Evolutionary conservation across 2,329 filamentous ascomycete species (phyloP).

Genomic region (Ophiostoma perfectum): DNA sequence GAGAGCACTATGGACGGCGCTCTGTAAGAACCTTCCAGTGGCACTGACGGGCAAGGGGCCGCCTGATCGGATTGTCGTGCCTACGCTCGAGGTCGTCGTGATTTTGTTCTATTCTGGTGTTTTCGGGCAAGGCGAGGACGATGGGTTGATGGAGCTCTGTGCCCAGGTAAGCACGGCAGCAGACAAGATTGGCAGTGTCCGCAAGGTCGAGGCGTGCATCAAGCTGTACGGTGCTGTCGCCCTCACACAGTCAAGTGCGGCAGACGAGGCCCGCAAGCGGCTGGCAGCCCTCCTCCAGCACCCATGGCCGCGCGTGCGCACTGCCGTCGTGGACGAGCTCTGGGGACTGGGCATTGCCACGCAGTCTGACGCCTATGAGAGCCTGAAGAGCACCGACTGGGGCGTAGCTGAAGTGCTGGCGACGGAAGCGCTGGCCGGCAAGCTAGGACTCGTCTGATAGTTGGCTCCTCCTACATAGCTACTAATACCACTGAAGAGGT

Average conservation of each 20-base stretch:
- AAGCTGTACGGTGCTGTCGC: conserved; percentile 72
- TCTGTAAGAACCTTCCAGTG: conserved; percentile 49
- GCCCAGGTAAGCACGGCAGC: conserved; percentile 69
- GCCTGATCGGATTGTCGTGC: conserved; percentile 67
- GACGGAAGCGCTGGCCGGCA: conserved; percentile 36
- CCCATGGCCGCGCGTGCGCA: conserved; percentile 71
- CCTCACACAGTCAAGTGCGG: conserved; percentile 23
- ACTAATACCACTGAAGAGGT: background rate
- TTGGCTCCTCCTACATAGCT: background rate
- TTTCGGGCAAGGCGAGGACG: conserved; percentile 31
- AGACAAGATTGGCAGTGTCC: conserved; percentile 75
- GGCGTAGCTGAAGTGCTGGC: conserved; percentile 45
- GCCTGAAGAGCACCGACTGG: conserved; percentile 53
- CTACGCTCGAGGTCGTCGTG: conserved; percentile 68
- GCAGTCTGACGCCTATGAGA: conserved; percentile 7
- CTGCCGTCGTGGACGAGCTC: conserved; percentile 54
- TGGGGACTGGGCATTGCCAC: conserved; percentile 38
- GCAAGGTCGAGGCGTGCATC: conserved; percentile 73
- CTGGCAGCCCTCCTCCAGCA: conserved; percentile 69
- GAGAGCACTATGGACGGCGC: conserved; percentile 33
- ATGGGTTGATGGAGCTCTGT: conserved; percentile 46
- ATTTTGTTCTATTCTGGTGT: conserved; percentile 66
- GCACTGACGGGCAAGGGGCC: conserved; percentile 33
- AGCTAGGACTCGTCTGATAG: background rate
- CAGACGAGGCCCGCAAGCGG: conserved; percentile 53